Conservation (phyloP, 1,284 basidiomycete species). For the Albatrellus sp. region DNA sequence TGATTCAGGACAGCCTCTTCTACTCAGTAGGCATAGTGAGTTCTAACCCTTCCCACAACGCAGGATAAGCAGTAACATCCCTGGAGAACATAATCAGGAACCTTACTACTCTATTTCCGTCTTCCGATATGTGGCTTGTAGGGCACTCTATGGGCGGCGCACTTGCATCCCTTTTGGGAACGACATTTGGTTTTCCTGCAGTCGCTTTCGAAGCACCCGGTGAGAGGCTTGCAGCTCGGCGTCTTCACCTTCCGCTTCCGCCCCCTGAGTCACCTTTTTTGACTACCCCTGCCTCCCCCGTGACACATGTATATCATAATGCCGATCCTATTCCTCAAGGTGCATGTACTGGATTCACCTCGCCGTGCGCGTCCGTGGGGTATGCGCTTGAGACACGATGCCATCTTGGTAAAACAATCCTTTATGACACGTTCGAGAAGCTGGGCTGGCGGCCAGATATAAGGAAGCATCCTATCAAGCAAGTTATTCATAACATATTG, state of each 20-base stretch:
- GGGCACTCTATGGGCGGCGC: conserved; percentile 87
- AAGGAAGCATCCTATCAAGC: conserved; percentile 67
- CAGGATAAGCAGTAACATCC: background rate
- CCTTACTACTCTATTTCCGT: conserved; percentile 72
- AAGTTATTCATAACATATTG: conserved; percentile 65
- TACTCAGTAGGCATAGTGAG: conserved; percentile 74
- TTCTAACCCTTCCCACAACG: conserved; percentile 5
- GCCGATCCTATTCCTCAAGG: conserved; percentile 77
- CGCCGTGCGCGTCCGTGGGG: conserved; percentile 52
- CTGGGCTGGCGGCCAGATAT: conserved; percentile 75
- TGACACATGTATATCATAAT: conserved; percentile 72
- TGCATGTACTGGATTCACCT: conserved; percentile 56
- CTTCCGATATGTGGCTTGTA: conserved; percentile 83
- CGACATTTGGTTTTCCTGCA: conserved; percentile 89
- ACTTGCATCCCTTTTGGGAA: conserved; percentile 76
- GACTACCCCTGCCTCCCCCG: conserved; percentile 26
- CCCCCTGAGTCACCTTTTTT: conserved; percentile 24
- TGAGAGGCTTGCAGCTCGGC: conserved; percentile 75
- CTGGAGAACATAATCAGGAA: conserved; percentile 67
- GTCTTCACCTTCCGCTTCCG: conserved; percentile 79
- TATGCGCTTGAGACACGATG: conserved; percentile 59
- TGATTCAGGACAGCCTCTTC: conserved; percentile 86
- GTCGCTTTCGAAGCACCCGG: conserved; percentile 92
- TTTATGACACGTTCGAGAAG: conserved; percentile 82
- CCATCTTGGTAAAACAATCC: conserved; percentile 61